These are phyloP conservation scores for Carnegiea gigantea DNA, from an alignment of 179 eudicot species.

Conservation along the genomic window DNA sequence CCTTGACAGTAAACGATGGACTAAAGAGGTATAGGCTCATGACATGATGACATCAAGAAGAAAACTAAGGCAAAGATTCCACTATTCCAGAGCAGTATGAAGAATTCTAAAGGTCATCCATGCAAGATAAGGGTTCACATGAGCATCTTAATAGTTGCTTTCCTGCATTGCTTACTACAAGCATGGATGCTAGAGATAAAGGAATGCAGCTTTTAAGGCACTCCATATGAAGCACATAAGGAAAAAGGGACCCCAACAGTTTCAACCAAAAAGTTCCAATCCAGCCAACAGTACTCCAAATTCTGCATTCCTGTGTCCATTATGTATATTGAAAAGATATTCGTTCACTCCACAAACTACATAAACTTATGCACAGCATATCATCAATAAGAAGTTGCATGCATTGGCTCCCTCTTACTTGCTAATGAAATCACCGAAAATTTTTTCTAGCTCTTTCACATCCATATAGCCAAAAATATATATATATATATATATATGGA, in stretches of 20 bases:
- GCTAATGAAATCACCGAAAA: neutral
- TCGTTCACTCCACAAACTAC: neutral
- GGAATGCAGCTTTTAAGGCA: neutral
- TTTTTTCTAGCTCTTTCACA: too few relatives aligned
- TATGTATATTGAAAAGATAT: neutral
- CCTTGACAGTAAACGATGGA: neutral
- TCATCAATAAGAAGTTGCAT: neutral
- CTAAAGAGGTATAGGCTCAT: neutral
- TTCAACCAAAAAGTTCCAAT: too few relatives aligned
- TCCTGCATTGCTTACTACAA: neutral
- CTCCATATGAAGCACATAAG: too few relatives aligned
- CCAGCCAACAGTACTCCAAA: too few relatives aligned
- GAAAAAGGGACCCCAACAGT: too few relatives aligned
- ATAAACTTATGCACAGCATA: neutral
- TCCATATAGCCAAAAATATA: neutral
- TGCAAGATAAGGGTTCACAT: neutral
- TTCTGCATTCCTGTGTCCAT: too few relatives aligned
- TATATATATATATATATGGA: too few relatives aligned
- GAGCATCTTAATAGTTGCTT: neutral
- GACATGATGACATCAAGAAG: slow-evolving; percentile 15
- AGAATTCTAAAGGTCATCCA: neutral
- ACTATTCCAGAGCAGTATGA: neutral
- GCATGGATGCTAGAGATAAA: neutral
- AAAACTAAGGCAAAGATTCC: neutral
- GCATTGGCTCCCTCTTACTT: neutral